Conservation (phyloP, 78 protist species). For the Dictyostelium capitatum region DNA sequence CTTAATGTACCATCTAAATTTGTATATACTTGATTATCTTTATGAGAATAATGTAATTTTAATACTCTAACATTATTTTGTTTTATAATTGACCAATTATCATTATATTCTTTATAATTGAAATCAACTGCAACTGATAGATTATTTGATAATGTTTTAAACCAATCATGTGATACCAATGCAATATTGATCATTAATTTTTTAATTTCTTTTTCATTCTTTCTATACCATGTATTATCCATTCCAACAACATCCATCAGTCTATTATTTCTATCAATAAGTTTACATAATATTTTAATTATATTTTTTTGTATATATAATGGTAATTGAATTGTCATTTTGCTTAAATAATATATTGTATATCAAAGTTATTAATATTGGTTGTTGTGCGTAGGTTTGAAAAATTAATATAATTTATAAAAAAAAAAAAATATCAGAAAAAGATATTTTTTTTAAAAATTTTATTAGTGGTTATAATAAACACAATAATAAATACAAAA, state of each 20-base stretch:
- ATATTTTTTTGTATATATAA: background rate
- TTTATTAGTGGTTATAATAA: too few species aligned
- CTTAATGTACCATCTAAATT: too few species aligned
- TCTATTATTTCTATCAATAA: conserved; percentile 1
- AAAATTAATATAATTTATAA: too few species aligned
- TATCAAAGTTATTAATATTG: too few species aligned
- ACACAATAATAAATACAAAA: too few species aligned
- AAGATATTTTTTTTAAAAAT: too few species aligned
- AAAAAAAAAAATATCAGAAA: too few species aligned
- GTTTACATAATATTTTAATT: background rate
- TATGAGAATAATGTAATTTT: background rate
- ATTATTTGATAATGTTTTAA: conserved; percentile 18
- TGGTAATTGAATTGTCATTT: background rate
- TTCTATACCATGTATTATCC: background rate
- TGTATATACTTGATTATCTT: too few species aligned
- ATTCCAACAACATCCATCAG: background rate
- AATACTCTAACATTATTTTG: background rate
- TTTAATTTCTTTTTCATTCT: background rate
- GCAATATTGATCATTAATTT: background rate
- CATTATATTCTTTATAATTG: background rate
- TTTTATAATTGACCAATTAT: conserved; percentile 1
- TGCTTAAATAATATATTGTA: too few species aligned
- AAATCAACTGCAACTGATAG: background rate
- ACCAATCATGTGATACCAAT: conserved; percentile 1
- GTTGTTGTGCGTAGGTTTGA: too few species aligned